Base-by-base conservation (phyloP, 306 rosid genomes). In the Herpetospermum pedunculosum region DNA sequence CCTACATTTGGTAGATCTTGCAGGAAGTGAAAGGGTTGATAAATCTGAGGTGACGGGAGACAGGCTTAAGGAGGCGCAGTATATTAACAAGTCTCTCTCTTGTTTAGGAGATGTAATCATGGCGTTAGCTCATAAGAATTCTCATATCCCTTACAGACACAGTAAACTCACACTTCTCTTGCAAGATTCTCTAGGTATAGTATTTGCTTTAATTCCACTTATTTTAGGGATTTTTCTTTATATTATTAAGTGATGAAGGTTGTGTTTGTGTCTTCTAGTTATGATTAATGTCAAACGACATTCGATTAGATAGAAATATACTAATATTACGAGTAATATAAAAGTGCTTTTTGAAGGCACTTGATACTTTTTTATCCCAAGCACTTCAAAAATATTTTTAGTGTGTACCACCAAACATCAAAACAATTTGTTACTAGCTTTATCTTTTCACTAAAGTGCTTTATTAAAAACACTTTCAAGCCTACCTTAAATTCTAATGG, bases 111-210 rank as follows among this genome's bases (percentile, higher is more conserved):
- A 94, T 75, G 99, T 94, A 62, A 94, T 94, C 75, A 84, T 87
- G 23, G 97, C 99, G 73, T 80, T 94, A 80, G 99, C 99, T 64
- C 99, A 91, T 65, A 94, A 88, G 88, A 94, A 85, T 79, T 87
- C 99, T 79, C 99, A 94, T 82, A 87, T 94, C 46, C 99, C 99
- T 40, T 94, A 88, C 76, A 81, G 99, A 77, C 91, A 91, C 81
- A 94, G 99, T 88, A 94, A 94, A 78, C 97, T 94, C 80, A 94
- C 99, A 12, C 96, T 94, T 78, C 95, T 94, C 41, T 84, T 94
- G 83, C 99, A 94, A 83, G 95, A 87, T 75, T 88, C 97, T 69
- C 83, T 94, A 89, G 99, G 98, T 88, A 68, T 19, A 80, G 55
- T 65, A 43, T 53, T 55, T 38, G 26, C 16, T 34, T 6, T 28